Percentiles rank a stretch among this genome's conserved stretches.
phyloP scores from a whole-genome alignment of 176 grass and related monocot species.

The Urochloa ruziziensis region DNA sequence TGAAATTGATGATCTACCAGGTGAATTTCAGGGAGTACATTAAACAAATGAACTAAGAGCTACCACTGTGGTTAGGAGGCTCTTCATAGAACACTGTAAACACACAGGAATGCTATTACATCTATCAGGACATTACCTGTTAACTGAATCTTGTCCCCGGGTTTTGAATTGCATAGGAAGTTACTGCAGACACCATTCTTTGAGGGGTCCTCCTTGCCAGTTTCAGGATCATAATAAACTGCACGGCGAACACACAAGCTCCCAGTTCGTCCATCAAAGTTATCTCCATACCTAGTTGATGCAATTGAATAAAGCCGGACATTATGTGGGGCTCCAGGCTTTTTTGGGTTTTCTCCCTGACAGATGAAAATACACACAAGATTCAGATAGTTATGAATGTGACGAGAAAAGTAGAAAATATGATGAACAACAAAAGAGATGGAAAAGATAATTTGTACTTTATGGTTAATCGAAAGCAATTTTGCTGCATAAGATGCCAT shows the following conservation, averaged over 20 bases:
- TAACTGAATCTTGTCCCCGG: constrained; percentile 87
- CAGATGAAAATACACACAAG: neutral
- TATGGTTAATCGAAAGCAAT: neutral
- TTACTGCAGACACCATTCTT: constrained; percentile 96
- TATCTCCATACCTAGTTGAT: constrained; percentile 84
- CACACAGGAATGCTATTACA: neutral
- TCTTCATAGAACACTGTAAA: neutral
- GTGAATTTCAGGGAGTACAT: neutral
- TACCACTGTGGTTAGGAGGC: neutral
- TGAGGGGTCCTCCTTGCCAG: constrained; percentile 79
- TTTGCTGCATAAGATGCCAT: neutral
- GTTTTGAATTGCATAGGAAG: constrained; percentile 91
- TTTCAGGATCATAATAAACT: constrained; percentile 87
- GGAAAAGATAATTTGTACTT: neutral
- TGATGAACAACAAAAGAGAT: neutral
- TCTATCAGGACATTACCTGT: constrained; percentile 52
- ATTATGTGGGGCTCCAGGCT: constrained; percentile 87
- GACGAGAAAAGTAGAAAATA: neutral
- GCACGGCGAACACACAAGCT: constrained; percentile 82
- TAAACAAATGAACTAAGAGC: neutral
- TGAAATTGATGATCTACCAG: constrained; percentile 6
- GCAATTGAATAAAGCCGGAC: constrained; percentile 92
- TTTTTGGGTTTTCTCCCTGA: constrained; percentile 93
- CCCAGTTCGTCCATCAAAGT: constrained; percentile 78
- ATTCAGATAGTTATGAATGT: neutral